Evolutionary conservation across 441 rosid species (phyloP).

Genomic region (Gossypium schwendimanii): DNA sequence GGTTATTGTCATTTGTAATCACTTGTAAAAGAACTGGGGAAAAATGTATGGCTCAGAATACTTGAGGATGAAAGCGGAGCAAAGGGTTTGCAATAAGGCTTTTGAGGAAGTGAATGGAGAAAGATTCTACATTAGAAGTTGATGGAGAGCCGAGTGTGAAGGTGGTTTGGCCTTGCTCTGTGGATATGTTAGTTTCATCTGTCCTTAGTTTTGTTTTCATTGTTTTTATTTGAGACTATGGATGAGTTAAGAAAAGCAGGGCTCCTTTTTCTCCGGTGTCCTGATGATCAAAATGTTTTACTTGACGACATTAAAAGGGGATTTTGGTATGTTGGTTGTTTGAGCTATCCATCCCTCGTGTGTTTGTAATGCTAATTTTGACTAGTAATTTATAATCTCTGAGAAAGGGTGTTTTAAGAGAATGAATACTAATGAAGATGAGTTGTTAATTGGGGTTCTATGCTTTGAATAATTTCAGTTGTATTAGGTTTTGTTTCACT

Average conservation of each 20-base stretch:
- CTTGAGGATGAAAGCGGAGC: background rate
- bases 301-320: slow-evolving; percentile 15
- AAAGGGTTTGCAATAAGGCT: slow-evolving; percentile 17
- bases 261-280: slow-evolving; percentile 27
- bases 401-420: background rate
- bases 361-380: slow-evolving; percentile 15
- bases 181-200: slow-evolving; percentile 10
- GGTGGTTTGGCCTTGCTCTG: slow-evolving; percentile 9
- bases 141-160: slow-evolving; percentile 13
- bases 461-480: background rate
- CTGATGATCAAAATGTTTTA: slow-evolving; percentile 23
- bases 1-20: background rate
- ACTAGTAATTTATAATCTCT: slow-evolving; percentile 6
- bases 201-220: background rate
- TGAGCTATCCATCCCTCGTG: slow-evolving; percentile 7
- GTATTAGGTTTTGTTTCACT: background rate
- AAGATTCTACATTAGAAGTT: slow-evolving; percentile 7
- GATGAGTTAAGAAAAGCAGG: slow-evolving; percentile 24
- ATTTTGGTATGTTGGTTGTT: slow-evolving; percentile 26
- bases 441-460: background rate
- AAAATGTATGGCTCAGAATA: background rate
- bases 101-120: background rate
- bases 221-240: background rate
- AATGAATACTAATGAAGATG: slow-evolving; percentile 1
- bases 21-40: slow-evolving; percentile 1